A percentile compares a stretch with the other conserved stretches of the same genome.
Evolutionary conservation across 306 rosid species (phyloP).

Genomic region (Lagenaria siceraria): DNA sequence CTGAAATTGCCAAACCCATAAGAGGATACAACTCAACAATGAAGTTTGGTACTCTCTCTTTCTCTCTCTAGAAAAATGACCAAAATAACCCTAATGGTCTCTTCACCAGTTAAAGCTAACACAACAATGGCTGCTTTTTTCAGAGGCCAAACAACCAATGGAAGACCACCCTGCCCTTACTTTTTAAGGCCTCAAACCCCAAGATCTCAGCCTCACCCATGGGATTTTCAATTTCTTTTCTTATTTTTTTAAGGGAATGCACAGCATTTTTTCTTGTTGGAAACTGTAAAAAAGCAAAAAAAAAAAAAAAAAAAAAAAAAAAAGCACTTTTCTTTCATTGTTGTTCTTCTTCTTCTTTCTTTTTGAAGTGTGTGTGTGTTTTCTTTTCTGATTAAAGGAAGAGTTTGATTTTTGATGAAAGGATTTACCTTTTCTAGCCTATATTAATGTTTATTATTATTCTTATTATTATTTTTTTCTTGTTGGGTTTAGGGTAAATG

Average conservation of each 20-base stretch:
- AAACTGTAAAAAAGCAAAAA: not conserved
- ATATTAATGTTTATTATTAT: not conserved
- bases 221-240: not conserved
- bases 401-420: not conserved
- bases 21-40: constrained; percentile 7
- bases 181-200: not conserved
- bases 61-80: not conserved
- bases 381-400: not conserved
- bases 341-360: not conserved
- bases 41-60: not conserved
- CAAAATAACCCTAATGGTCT: not conserved
- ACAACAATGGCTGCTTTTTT: constrained; percentile 3
- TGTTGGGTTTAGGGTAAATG: too few species aligned
- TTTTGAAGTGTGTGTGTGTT: not conserved
- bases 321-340: not conserved
- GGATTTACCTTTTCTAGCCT: not conserved
- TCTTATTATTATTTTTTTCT: not conserved
- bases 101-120: constrained; percentile 1
- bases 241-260: too few species aligned
- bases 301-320: not conserved
- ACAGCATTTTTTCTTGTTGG: not conserved
- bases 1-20: not conserved
- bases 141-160: not conserved
- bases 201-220: not conserved
- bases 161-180: not conserved